A percentile compares a stretch with the other conserved stretches of the same genome.
Conservation (phyloP, 495 filamentous ascomycete genomes). For the Aspergillus hancockii region DNA sequence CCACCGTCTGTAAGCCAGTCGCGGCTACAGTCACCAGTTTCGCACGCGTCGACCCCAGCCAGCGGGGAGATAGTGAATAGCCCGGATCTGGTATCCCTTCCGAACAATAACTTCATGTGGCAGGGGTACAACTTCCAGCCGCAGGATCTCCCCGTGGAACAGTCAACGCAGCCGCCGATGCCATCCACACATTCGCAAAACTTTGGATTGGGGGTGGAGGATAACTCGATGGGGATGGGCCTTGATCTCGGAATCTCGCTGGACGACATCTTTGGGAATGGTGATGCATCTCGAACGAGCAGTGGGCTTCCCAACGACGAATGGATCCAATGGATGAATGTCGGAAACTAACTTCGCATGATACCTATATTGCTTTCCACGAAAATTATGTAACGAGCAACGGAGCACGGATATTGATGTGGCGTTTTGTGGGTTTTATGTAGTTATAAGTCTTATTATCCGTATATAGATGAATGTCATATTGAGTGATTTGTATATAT, state of each 20-base stretch:
- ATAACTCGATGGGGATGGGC: slow-evolving; percentile 33
- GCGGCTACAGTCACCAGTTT: slow-evolving; percentile 37
- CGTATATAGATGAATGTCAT: slow-evolving; percentile 4
- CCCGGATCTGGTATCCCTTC: slow-evolving; percentile 49
- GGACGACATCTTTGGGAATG: slow-evolving; percentile 47
- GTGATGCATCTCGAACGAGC: slow-evolving; percentile 21
- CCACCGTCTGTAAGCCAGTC: slow-evolving; percentile 29
- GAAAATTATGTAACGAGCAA: slow-evolving; percentile 2
- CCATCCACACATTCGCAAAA: slow-evolving; percentile 21
- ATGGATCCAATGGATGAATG: slow-evolving; percentile 48
- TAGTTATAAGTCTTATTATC: background rate
- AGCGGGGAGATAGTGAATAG: slow-evolving; percentile 38
- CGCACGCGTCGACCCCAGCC: slow-evolving; percentile 33
- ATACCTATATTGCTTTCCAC: background rate
- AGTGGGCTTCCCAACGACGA: slow-evolving; percentile 36
- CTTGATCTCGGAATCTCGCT: slow-evolving; percentile 42
- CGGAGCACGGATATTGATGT: slow-evolving; percentile 1
- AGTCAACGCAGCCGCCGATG: slow-evolving; percentile 23
- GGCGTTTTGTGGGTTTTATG: background rate
- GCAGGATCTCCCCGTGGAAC: slow-evolving; percentile 22
- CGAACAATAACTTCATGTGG: slow-evolving; percentile 48
- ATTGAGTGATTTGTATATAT: slow-evolving; percentile 3
- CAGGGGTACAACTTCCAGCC: slow-evolving; percentile 44
- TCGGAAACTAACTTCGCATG: slow-evolving; percentile 12
- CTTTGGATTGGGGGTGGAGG: slow-evolving; percentile 35